Percentiles rank a stretch among this genome's conserved stretches.
phyloP scores from a whole-genome alignment of 2,329 filamentous ascomycete species.

The Fusarium sp. region DNA sequence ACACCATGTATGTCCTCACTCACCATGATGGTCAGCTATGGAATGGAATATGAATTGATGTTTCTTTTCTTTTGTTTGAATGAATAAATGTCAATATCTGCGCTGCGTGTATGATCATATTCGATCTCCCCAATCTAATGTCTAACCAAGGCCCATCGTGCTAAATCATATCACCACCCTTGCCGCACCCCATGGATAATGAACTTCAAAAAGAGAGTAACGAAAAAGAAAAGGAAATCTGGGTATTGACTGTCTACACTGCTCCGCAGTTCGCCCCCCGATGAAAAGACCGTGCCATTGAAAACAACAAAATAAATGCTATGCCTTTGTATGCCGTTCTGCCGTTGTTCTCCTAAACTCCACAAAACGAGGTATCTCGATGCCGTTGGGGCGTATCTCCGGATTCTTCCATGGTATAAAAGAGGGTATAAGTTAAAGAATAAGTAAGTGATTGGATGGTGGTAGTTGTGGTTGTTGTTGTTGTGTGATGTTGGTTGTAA shows the following conservation, averaged over 20 bases:
- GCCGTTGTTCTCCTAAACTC: slow-evolving; percentile 40
- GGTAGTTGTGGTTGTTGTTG: background rate
- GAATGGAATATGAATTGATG: slow-evolving; percentile 31
- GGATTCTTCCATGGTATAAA: slow-evolving; percentile 23
- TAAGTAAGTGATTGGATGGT: slow-evolving; percentile 15
- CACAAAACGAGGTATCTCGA: slow-evolving; percentile 40
- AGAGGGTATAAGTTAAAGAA: slow-evolving; percentile 16
- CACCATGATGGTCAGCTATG: slow-evolving; percentile 30
- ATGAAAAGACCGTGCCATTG: slow-evolving; percentile 35
- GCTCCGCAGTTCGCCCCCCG: slow-evolving; percentile 41
- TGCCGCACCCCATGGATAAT: background rate
- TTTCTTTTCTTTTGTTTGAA: slow-evolving; percentile 36
- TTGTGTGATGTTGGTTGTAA: slow-evolving; percentile 6
- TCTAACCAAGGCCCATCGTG: background rate
- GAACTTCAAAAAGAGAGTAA: background rate
- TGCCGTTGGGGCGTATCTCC: slow-evolving; percentile 37
- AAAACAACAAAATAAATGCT: slow-evolving; percentile 36
- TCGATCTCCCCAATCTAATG: slow-evolving; percentile 1
- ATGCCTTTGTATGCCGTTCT: slow-evolving; percentile 41
- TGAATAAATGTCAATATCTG: background rate
- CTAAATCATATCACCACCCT: background rate
- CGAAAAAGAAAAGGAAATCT: slow-evolving; percentile 42
- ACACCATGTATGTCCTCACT: slow-evolving; percentile 26
- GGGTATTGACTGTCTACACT: slow-evolving; percentile 49
- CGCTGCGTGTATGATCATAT: background rate